These are phyloP conservation scores for Warburgia ugandensis DNA, from an alignment of 164 flowering plant genomes.

Conservation along the genomic window DNA sequence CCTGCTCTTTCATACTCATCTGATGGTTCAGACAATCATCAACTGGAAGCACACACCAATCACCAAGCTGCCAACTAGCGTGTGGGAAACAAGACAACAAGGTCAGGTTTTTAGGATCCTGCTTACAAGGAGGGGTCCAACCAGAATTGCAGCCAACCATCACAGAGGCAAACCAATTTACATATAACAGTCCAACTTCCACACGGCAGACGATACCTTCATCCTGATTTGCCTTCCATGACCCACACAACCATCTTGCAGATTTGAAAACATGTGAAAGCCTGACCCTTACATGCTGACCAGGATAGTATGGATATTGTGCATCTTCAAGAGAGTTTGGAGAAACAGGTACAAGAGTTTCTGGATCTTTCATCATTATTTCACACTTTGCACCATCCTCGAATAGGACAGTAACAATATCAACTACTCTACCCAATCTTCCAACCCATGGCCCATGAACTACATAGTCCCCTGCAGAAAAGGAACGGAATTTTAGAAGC, in stretches of 20 bases:
- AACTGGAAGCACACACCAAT: constrained; percentile 69
- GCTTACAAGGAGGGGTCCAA: constrained; percentile 43
- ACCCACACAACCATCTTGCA: constrained; percentile 63
- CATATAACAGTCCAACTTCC: constrained; percentile 58
- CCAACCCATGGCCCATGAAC: constrained; percentile 85
- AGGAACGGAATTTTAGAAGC: constrained; percentile 48
- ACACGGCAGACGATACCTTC: constrained; percentile 70
- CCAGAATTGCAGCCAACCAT: constrained; percentile 17
- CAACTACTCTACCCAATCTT: constrained; percentile 56
- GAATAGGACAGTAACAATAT: constrained; percentile 50
- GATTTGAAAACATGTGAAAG: constrained; percentile 31
- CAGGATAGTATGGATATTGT: constrained; percentile 70
- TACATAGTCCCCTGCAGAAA: constrained; percentile 68
- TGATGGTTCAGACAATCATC: constrained; percentile 6
- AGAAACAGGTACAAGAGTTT: constrained; percentile 44
- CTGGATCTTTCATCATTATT: constrained; percentile 35
- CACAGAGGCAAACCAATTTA: constrained; percentile 77
- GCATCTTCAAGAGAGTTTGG: constrained; percentile 60
- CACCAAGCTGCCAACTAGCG: constrained; percentile 87
- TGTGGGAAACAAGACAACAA: constrained; percentile 60
- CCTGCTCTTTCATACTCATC: constrained; percentile 11
- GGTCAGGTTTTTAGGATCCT: constrained; percentile 44
- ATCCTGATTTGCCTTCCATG: constrained; percentile 35
- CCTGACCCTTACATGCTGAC: constrained; percentile 61
- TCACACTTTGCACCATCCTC: constrained; percentile 81